These are phyloP conservation scores for Yarrowia deformans DNA, from an alignment of 805 yeast genomes.

Conservation along the genomic window DNA sequence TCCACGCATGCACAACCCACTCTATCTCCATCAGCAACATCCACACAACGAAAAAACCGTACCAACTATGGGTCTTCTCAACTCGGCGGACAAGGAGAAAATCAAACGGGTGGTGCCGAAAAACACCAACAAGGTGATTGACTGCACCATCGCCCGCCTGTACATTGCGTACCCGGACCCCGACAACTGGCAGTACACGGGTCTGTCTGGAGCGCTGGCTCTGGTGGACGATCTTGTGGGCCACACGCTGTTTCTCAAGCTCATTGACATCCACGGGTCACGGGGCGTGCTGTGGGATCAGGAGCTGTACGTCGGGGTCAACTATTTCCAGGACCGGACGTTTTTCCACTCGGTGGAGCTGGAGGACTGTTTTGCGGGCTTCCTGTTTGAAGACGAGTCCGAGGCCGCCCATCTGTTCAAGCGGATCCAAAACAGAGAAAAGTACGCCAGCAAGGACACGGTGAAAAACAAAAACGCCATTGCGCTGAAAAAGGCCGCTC, in stretches of 20 bases:
- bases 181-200: constrained; percentile 84
- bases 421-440: constrained; percentile 74
- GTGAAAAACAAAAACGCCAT: constrained; percentile 86
- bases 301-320: constrained; percentile 86
- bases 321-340: constrained; percentile 90
- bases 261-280: constrained; percentile 83
- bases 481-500: constrained; percentile 64
- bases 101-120: constrained; percentile 90
- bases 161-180: constrained; percentile 90
- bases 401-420: constrained; percentile 90
- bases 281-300: constrained; percentile 97
- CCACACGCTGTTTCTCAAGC: constrained; percentile 86
- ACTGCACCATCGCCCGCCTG: constrained; percentile 87
- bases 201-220: constrained; percentile 84
- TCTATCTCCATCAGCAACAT: constrained; percentile 22
- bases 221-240: constrained; percentile 94
- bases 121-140: constrained; percentile 83
- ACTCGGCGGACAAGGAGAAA: constrained; percentile 77
- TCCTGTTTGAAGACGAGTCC: constrained; percentile 83
- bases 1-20: constrained; percentile 14
- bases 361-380: constrained; percentile 86
- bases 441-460: constrained; percentile 87
- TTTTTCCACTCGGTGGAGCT: constrained; percentile 95
- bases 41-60: background rate
- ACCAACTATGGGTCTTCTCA: constrained; percentile 46